These are phyloP conservation scores for Misopates orontium DNA, from an alignment of 257 asterid genomes.

Conservation along the genomic window DNA sequence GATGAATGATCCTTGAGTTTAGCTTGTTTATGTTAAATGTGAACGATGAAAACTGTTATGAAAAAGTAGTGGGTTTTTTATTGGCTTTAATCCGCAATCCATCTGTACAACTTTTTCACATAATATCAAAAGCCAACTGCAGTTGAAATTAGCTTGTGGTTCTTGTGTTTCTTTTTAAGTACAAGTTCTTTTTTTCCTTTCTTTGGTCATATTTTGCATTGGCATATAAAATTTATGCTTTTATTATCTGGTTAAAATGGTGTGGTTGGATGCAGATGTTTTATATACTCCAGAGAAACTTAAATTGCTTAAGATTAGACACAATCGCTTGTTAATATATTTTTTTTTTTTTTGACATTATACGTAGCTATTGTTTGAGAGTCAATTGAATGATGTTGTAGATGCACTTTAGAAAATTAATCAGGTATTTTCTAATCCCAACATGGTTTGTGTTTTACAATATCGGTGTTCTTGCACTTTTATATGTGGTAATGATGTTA, in stretches of 20 bases:
- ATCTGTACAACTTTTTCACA: slow-evolving; percentile 42
- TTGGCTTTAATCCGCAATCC: slow-evolving; percentile 31
- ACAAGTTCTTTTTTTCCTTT: not conserved
- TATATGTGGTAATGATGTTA: slow-evolving; percentile 17
- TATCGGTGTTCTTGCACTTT: slow-evolving; percentile 21
- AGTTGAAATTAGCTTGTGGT: slow-evolving; percentile 7
- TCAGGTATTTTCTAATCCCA: slow-evolving; percentile 18
- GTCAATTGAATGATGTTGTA: slow-evolving; percentile 1
- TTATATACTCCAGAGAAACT: not conserved
- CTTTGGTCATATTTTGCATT: not conserved
- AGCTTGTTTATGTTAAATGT: slow-evolving; percentile 35
- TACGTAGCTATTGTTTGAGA: slow-evolving; percentile 2
- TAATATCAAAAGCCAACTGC: slow-evolving; percentile 28
- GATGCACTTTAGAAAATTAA: not conserved
- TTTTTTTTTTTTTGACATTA: slow-evolving; percentile 15
- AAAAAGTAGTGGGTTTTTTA: slow-evolving; percentile 23
- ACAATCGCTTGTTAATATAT: not conserved
- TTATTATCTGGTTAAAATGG: not conserved
- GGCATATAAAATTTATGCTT: not conserved
- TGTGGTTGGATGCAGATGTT: slow-evolving; percentile 11
- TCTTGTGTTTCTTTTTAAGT: not conserved
- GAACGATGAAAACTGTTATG: slow-evolving; percentile 25
- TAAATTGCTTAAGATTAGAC: slow-evolving; percentile 12
- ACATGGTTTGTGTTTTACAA: slow-evolving; percentile 8
- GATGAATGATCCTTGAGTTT: slow-evolving; percentile 39